Evolutionary conservation across 2,329 filamentous ascomycete species (phyloP).

Genomic region (Aspergillus niger): DNA sequence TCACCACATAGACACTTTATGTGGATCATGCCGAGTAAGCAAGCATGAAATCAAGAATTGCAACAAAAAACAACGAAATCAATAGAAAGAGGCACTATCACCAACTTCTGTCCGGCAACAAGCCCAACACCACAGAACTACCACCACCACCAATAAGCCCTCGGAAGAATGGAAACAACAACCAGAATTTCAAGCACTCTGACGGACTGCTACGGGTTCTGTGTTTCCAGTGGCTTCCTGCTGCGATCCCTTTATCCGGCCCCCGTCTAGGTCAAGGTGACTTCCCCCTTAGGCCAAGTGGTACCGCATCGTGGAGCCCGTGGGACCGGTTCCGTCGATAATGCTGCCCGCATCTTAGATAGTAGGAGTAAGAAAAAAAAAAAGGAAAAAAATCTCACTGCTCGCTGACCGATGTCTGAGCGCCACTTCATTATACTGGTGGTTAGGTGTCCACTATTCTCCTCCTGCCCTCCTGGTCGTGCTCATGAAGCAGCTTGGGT

Average conservation of each 20-base stretch:
- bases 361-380: slow-evolving; percentile 8
- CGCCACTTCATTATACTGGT: slow-evolving; percentile 13
- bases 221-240: not conserved
- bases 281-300: slow-evolving; percentile 22
- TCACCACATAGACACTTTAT: no score
- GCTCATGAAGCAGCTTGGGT: slow-evolving; percentile 9
- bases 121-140: not conserved
- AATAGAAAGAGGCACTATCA: not conserved
- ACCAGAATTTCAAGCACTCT: not conserved
- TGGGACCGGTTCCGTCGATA: slow-evolving; percentile 24
- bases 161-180: not conserved
- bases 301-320: slow-evolving; percentile 26
- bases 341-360: slow-evolving; percentile 20
- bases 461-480: not conserved
- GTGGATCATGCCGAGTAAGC: no score
- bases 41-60: no score
- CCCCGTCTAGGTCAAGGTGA: slow-evolving; percentile 5
- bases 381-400: not conserved
- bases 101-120: not conserved
- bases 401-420: slow-evolving; percentile 8
- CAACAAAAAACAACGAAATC: not conserved
- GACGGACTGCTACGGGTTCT: slow-evolving; percentile 1
- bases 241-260: not conserved
- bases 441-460: slow-evolving; percentile 19
- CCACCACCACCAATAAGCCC: not conserved